These are phyloP conservation scores for Calonectria pseudoreteaudii DNA, from an alignment of 2,329 filamentous ascomycete species.

Conservation along the genomic window DNA sequence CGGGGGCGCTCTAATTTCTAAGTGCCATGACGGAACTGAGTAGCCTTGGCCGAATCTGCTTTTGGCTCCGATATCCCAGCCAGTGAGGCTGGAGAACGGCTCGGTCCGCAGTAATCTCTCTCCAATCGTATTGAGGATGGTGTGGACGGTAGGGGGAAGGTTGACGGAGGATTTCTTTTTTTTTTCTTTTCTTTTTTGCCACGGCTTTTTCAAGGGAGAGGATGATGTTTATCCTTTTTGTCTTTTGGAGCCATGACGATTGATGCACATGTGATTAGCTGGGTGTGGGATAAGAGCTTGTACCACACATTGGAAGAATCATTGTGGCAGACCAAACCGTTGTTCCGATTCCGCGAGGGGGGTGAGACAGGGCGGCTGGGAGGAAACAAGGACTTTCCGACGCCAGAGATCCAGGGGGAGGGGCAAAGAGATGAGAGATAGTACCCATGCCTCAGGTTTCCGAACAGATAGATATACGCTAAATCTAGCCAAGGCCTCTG, in stretches of 20 bases:
- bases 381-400: not conserved
- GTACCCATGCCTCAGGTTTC: not conserved
- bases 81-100: conserved; percentile 17
- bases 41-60: not conserved
- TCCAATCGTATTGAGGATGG: conserved; percentile 9
- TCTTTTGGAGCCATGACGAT: not conserved
- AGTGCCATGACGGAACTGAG: not conserved
- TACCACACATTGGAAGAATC: not conserved
- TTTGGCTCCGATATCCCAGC: conserved; percentile 8
- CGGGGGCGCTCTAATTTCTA: not conserved
- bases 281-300: not conserved
- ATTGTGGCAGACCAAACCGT: not conserved
- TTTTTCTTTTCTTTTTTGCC: not conserved
- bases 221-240: not conserved
- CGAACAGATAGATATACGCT: conserved; percentile 5
- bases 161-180: not conserved
- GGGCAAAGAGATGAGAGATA: not conserved
- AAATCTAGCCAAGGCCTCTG: not conserved
- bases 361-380: not conserved
- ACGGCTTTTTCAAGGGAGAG: not conserved
- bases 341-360: not conserved
- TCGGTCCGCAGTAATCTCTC: conserved; percentile 20
- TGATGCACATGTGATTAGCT: not conserved
- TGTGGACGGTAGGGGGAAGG: not conserved
- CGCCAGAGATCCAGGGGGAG: not conserved